These are phyloP conservation scores for Clarkia xantiana DNA, from an alignment of 345 rosid species.

Conservation along the genomic window DNA sequence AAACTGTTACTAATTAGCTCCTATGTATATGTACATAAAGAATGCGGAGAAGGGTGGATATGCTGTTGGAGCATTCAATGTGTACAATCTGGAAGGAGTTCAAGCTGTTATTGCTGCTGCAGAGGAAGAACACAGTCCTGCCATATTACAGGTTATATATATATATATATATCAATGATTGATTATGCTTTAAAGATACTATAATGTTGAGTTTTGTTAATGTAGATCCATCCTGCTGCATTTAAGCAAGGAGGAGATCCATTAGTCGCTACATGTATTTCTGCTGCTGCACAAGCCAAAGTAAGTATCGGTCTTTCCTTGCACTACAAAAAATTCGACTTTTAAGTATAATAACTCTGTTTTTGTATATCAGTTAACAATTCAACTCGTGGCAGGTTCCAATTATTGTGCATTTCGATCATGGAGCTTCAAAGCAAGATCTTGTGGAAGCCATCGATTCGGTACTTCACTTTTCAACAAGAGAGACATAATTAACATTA, in stretches of 20 bases:
- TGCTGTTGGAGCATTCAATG: slow-evolving; percentile 96
- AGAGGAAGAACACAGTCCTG: slow-evolving; percentile 86
- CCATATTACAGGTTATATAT: slow-evolving; percentile 69
- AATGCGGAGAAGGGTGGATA: slow-evolving; percentile 77
- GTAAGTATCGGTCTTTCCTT: slow-evolving; percentile 23
- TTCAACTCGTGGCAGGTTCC: slow-evolving; percentile 55
- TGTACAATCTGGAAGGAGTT: slow-evolving; percentile 88
- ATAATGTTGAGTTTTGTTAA: too few species aligned
- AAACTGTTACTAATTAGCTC: too few species aligned
- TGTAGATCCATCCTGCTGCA: slow-evolving; percentile 92
- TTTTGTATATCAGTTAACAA: too few species aligned
- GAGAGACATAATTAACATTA: too few species aligned
- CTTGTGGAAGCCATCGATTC: slow-evolving; percentile 62
- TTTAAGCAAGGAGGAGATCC: slow-evolving; percentile 74
- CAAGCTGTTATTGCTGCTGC: slow-evolving; percentile 95
- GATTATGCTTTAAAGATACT: too few species aligned
- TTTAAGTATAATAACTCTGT: too few species aligned
- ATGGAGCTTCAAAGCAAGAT: slow-evolving; percentile 73
- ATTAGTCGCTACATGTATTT: slow-evolving; percentile 68
- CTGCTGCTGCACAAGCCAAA: slow-evolving; percentile 73
- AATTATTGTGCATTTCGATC: slow-evolving; percentile 84
- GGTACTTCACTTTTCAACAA: slow-evolving; percentile 25
- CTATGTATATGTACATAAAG: slow-evolving; percentile 29
- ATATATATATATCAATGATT: too few species aligned
- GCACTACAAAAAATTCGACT: too few species aligned